Base-by-base conservation (phyloP, 1,284 basidiomycete genomes). In the Puccinia novopanici region DNA sequence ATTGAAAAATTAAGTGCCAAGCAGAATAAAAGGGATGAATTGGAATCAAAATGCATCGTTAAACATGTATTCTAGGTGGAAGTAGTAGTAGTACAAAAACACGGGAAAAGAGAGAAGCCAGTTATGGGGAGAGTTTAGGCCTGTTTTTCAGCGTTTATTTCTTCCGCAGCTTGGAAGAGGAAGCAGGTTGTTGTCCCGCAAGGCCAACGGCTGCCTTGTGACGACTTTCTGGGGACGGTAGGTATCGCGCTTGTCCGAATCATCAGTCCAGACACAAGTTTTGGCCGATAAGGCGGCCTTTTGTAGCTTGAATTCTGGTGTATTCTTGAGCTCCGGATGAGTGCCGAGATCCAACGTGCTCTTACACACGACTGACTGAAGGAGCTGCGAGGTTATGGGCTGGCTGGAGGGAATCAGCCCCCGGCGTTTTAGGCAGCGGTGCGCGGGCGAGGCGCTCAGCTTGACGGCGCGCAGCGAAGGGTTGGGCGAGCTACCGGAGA, bases 361-460 rank as follows among this genome's bases (percentile, higher is more conserved):
- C 1, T 4, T 73, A 12, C 48, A 65, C 22, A 78, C 30, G 76
- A 78, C 65, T 24, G 67, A 78, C 50, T 78, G 76, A 1, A 78
- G 55, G 10, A 78, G 27, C 15, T 50, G 63, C 19, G 50, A 78
- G 2, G 76, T 59, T 13, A 78, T 52, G 27, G 76, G 76, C 42
- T 78, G 76, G 17, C 24, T 50, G 54, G 34, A 55, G 12, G 76
- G 76, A 3, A 54, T 78, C 0, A 67, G 67, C 12, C 76, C 76
- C 55, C 54, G 50, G 12, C 76, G 76, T 22, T 57, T 50, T 6
- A 78, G 45, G 22, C 63, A 78, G 2, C 54, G 65, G 17, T 54
- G 65, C 4, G 65, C 50, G 15, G 76, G 76, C 6, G 67, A 59
- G 9, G 67, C 54, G 40, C 24, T 71, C 52, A 78, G 22, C 15